Conservation (phyloP, 352 stramenopile genomes). For the Aphanomyces astaci region DNA sequence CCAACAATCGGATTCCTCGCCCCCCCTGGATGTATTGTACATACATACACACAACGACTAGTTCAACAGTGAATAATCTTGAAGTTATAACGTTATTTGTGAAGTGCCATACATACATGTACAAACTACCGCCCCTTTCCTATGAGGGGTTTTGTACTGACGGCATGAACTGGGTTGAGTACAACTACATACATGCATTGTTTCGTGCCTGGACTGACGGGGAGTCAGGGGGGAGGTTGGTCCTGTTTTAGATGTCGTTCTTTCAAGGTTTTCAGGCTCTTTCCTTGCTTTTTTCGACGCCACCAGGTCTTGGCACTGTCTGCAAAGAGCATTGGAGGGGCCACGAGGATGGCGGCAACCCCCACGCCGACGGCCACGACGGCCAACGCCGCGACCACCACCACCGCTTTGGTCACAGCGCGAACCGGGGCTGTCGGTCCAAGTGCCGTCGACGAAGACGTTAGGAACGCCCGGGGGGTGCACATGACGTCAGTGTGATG, state of each 20-base stretch:
- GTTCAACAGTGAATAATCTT: too few species aligned
- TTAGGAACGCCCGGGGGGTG: conserved; percentile 50
- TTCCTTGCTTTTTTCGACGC: conserved; percentile 4
- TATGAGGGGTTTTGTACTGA: too few species aligned
- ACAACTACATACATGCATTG: too few species aligned
- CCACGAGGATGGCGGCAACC: conserved; percentile 58
- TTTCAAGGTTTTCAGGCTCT: conserved; percentile 9
- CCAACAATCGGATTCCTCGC: too few species aligned
- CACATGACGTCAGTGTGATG: conserved; percentile 66
- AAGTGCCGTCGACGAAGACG: conserved; percentile 51
- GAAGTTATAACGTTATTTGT: too few species aligned
- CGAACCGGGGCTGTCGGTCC: conserved; percentile 55
- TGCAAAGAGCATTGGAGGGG: conserved; percentile 34
- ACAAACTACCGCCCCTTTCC: too few species aligned
- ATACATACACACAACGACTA: too few species aligned
- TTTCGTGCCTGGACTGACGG: too few species aligned
- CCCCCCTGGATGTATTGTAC: too few species aligned
- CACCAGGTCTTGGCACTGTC: conserved; percentile 42
- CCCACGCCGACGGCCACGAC: conserved; percentile 45
- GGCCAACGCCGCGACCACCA: conserved; percentile 41
- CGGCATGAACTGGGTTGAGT: too few species aligned
- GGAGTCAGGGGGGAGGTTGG: too few species aligned
- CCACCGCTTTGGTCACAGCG: conserved; percentile 54
- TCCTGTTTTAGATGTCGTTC: background rate
- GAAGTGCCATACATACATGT: too few species aligned